Evolutionary conservation across 371 early-diverging fungal species (phyloP).

Genomic region (Apophysomyces variabilis): DNA sequence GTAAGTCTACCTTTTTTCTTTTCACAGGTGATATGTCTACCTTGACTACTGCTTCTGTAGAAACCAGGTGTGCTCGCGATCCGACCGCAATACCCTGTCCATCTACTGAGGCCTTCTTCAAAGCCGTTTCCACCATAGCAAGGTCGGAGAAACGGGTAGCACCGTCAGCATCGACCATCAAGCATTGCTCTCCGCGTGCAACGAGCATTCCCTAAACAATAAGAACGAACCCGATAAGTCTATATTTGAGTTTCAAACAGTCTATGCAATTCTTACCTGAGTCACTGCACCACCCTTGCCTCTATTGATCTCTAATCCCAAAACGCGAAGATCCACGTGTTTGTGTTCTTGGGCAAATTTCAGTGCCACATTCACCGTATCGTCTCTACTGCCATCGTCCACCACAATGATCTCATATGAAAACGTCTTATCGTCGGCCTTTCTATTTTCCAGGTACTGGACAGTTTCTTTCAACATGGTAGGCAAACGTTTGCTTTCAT

Average conservation of each 20-base stretch:
- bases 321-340: conserved; percentile 67
- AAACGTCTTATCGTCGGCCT: conserved; percentile 44
- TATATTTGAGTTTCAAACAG: neutral
- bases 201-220: conserved; percentile 75
- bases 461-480: conserved; percentile 83
- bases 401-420: conserved; percentile 89
- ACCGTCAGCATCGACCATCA: conserved; percentile 97
- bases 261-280: conserved; percentile 61
- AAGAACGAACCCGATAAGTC: neutral
- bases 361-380: conserved; percentile 71
- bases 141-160: conserved; percentile 91
- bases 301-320: conserved; percentile 82
- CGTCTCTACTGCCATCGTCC: conserved; percentile 89
- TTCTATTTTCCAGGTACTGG: conserved; percentile 60
- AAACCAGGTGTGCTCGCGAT: conserved; percentile 89
- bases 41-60: conserved; percentile 93
- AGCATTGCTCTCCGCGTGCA: conserved; percentile 75
- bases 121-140: conserved; percentile 56
- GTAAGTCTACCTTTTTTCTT: neutral
- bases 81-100: conserved; percentile 82
- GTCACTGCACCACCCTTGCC: conserved; percentile 96
- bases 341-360: conserved; percentile 63
- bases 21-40: conserved; percentile 41
- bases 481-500: conserved; percentile 85
- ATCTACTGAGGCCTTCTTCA: conserved; percentile 42